phyloP scores from a whole-genome alignment of 495 filamentous ascomycete species.

The Xylaria acuta region DNA sequence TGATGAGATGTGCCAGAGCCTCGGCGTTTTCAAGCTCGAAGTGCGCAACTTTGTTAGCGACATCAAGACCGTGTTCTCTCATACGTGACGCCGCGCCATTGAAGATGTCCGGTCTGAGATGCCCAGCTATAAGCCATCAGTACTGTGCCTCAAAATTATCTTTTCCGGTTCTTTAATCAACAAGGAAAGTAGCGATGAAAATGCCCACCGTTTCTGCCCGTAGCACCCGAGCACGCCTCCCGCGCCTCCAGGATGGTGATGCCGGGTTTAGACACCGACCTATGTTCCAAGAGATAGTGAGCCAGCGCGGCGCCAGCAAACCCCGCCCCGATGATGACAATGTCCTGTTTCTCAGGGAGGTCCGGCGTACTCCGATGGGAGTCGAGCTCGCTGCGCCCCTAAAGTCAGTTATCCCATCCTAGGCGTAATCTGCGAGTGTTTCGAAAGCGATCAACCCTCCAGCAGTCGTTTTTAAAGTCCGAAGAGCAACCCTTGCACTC shows the following conservation, averaged over 20 bases:
- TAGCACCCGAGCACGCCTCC: slow-evolving; percentile 75
- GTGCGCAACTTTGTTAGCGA: slow-evolving; percentile 54
- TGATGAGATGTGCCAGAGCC: slow-evolving; percentile 50
- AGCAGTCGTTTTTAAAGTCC: neutral
- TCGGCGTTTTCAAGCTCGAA: slow-evolving; percentile 57
- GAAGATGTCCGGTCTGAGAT: slow-evolving; percentile 60
- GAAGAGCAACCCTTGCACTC: neutral
- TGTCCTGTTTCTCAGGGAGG: slow-evolving; percentile 42
- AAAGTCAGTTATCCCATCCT: neutral
- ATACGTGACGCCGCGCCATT: slow-evolving; percentile 49
- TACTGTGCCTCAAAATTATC: neutral
- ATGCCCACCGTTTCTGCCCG: slow-evolving; percentile 59
- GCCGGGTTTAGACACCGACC: slow-evolving; percentile 39
- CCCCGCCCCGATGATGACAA: slow-evolving; percentile 48
- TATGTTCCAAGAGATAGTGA: slow-evolving; percentile 38
- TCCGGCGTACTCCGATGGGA: slow-evolving; percentile 42
- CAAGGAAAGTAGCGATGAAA: neutral
- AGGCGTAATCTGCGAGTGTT: neutral
- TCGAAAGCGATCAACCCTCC: neutral
- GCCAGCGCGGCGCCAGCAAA: slow-evolving; percentile 40
- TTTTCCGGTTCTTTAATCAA: neutral
- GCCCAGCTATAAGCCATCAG: slow-evolving; percentile 45
- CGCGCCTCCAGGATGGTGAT: slow-evolving; percentile 74
- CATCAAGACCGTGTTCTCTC: slow-evolving; percentile 42
- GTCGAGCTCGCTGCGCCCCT: slow-evolving; percentile 35